Evolutionary conservation across 2,329 filamentous ascomycete species (phyloP).

Genomic region (Dryadomyces quercivorus): DNA sequence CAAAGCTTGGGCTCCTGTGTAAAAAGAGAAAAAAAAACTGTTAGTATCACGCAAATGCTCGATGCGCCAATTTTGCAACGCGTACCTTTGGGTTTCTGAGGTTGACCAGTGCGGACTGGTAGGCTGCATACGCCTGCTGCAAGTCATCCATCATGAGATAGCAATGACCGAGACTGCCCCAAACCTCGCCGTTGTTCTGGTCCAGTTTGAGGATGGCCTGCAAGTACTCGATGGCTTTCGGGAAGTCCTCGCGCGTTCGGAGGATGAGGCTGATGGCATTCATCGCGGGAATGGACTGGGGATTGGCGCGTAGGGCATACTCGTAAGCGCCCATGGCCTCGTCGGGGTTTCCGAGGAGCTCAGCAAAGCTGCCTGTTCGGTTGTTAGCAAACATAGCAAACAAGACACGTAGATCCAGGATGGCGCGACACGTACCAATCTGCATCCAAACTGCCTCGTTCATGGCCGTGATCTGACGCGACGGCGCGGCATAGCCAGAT

Average conservation of each 20-base stretch:
- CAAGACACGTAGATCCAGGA: slow-evolving; percentile 11
- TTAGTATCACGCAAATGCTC: too few relatives aligned
- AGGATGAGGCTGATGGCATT: slow-evolving; percentile 87
- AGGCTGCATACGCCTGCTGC: slow-evolving; percentile 92
- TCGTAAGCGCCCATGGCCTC: slow-evolving; percentile 87
- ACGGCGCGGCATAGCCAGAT: slow-evolving; percentile 40
- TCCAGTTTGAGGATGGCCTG: slow-evolving; percentile 87
- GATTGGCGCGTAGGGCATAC: slow-evolving; percentile 75
- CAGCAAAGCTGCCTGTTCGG: slow-evolving; percentile 62
- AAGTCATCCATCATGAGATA: slow-evolving; percentile 98
- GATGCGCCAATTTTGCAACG: too few relatives aligned
- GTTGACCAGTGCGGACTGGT: slow-evolving; percentile 90
- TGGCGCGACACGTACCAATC: slow-evolving; percentile 57
- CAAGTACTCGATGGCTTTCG: slow-evolving; percentile 86
- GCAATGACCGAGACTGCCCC: slow-evolving; percentile 96
- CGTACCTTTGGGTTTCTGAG: slow-evolving; percentile 78
- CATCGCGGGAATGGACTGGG: slow-evolving; percentile 82
- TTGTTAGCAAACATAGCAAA: not conserved
- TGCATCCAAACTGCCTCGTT: slow-evolving; percentile 90
- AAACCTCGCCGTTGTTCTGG: slow-evolving; percentile 80
- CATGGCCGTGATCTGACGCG: slow-evolving; percentile 62
- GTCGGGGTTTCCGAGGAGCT: slow-evolving; percentile 78
- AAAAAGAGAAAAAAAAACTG: too few relatives aligned
- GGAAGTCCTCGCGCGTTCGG: slow-evolving; percentile 84
- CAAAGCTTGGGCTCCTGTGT: slow-evolving; percentile 78